Evolutionary conservation across 495 filamentous ascomycete genomes (phyloP).

Genomic region (Neurospora tetraspora): DNA sequence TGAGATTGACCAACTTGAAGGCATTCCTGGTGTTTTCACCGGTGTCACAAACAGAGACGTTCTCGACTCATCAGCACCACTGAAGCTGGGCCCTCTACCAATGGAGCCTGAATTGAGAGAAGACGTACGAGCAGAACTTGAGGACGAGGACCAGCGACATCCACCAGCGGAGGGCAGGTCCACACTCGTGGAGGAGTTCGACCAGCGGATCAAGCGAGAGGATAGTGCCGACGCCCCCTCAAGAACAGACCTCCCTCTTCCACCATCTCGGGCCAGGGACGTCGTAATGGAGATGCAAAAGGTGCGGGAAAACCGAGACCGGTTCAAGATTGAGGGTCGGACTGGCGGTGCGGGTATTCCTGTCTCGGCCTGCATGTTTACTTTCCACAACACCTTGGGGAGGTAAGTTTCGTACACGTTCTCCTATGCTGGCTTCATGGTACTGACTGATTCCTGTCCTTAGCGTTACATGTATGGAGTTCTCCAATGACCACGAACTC

Average conservation of each 20-base stretch:
- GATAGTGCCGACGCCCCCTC: conserved; percentile 74
- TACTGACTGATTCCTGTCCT: conserved; percentile 17
- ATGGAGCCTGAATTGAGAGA: conserved; percentile 68
- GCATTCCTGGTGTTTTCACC: conserved; percentile 83
- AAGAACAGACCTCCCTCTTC: conserved; percentile 69
- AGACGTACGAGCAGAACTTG: conserved; percentile 75
- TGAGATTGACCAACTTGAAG: conserved; percentile 78
- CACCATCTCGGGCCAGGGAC: conserved; percentile 75
- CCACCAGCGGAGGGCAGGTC: conserved; percentile 56
- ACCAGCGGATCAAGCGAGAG: conserved; percentile 77
- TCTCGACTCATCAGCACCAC: conserved; percentile 41
- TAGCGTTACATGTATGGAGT: conserved; percentile 85
- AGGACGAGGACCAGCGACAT: conserved; percentile 63
- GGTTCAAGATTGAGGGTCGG: conserved; percentile 70
- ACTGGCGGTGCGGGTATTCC: conserved; percentile 72
- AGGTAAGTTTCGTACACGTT: conserved; percentile 43
- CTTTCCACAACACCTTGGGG: conserved; percentile 91
- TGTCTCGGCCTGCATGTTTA: conserved; percentile 88
- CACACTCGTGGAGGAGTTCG: conserved; percentile 66
- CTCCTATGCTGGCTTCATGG: not conserved
- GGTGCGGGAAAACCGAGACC: conserved; percentile 85
- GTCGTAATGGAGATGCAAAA: conserved; percentile 89
- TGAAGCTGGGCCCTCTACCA: conserved; percentile 70
- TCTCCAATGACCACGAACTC: conserved; percentile 77
- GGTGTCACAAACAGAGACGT: conserved; percentile 70